Conservation (phyloP, 1,284 basidiomycete species). For the Pseudozyma sp. region DNA sequence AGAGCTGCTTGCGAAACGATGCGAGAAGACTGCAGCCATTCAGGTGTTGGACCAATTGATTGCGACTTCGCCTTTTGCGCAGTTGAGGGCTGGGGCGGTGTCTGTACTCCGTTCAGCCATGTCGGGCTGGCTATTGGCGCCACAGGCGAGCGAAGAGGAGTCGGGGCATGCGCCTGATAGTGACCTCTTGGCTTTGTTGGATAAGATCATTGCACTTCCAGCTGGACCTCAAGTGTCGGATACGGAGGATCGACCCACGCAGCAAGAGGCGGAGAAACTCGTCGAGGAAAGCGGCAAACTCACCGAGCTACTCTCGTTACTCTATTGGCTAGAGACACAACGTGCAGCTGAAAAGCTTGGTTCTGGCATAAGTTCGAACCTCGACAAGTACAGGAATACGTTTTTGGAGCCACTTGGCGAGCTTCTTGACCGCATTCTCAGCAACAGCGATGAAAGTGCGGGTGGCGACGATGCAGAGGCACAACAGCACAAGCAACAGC, state of each 20-base stretch:
- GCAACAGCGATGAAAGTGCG: neutral
- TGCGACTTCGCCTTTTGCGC: slow-evolving; percentile 49
- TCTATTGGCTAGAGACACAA: slow-evolving; percentile 30
- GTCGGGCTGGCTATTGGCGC: neutral
- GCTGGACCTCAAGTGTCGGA: neutral
- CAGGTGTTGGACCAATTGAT: slow-evolving; percentile 39
- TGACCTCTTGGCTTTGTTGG: slow-evolving; percentile 8
- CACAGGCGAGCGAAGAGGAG: neutral
- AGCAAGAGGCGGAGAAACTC: neutral
- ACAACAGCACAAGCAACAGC: neutral
- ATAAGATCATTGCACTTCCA: slow-evolving; percentile 11
- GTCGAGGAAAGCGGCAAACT: slow-evolving; percentile 22
- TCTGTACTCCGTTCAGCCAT: slow-evolving; percentile 25
- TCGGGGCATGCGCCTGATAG: neutral
- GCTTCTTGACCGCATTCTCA: neutral
- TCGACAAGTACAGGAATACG: slow-evolving; percentile 1
- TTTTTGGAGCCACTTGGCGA: slow-evolving; percentile 12
- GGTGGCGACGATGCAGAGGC: neutral
- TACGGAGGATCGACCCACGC: neutral
- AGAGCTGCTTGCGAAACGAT: slow-evolving; percentile 20
- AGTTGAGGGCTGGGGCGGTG: slow-evolving; percentile 43
- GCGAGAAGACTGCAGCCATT: slow-evolving; percentile 18
- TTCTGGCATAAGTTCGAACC: neutral
- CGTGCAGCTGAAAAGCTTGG: neutral
- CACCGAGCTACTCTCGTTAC: slow-evolving; percentile 28